Evolutionary conservation across 352 stramenopile species (phyloP), one percentile per base, ranked within the genome.

Genomic region (Pythium angustatum): DNA sequence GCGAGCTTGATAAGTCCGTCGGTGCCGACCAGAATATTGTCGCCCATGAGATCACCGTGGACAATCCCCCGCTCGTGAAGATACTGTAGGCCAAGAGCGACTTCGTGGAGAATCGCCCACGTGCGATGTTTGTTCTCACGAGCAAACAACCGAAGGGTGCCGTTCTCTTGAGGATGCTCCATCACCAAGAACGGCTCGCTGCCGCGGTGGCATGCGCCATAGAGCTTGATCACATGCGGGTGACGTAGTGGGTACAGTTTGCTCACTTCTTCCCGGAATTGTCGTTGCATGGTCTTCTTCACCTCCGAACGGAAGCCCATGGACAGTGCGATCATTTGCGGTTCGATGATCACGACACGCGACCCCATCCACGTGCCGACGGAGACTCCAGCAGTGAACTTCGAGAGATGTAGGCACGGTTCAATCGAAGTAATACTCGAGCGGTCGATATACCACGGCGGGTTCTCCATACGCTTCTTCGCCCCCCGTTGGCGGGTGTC

Each of bases 11-110:
- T n/a, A 2, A 60, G 30, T 5, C 58, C 51, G 28, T 68, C 33
- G 49, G 77, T 51, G 36, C 78, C 77, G 76, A 64, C 9, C 1
- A n/a, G 15, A 24, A 64, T 56, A 34, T 49, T 64, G 30, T 56
- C 26, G 14, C 57, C 28, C 12, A n/a, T 30, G 5, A 64, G 36
- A 21, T 33, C 19, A 2, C 44, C 22, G 30, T 64, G 57, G 10
- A 92, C 55, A 17, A 78, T 49, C 14, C 66, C 65, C 24, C 73
- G 53, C 21, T 60, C 57, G 64, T 97, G 87, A 11, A 97, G 65
- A 50, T 91, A 95, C 38, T 68, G 48, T 7, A 97, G 58, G 0
- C 81, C 88, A 14, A 82, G 28, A 3, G 75, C 69, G 2, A 69
- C 69, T 45, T 84, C 53, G 48, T 79, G 73, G 19, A 87, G 72